phyloP scores from a whole-genome alignment of 73 alveolate species.

The Paramecium bursaria region DNA sequence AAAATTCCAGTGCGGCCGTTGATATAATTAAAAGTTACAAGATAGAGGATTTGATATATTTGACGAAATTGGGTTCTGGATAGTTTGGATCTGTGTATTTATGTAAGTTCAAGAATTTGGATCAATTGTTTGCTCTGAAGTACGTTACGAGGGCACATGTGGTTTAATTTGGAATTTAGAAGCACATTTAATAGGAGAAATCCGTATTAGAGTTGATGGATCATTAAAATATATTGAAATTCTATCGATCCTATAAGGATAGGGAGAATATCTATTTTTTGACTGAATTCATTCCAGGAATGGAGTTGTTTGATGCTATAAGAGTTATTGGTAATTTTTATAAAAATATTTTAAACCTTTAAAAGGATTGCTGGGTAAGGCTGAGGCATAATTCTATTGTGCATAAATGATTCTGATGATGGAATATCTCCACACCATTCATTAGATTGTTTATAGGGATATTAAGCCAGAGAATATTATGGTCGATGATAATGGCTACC shows the following conservation, averaged over 20 bases:
- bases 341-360: background rate
- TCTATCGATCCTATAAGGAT: constrained; percentile 73
- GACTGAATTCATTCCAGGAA: constrained; percentile 72
- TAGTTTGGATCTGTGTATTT: constrained; percentile 82
- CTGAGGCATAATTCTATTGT: constrained; percentile 64
- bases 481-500: constrained; percentile 70
- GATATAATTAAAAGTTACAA: constrained; percentile 50
- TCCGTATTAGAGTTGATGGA: constrained; percentile 68
- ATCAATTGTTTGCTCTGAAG: constrained; percentile 80
- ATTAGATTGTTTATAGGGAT: constrained; percentile 66
- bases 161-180: constrained; percentile 70
- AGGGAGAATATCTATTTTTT: constrained; percentile 72
- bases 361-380: constrained; percentile 54
- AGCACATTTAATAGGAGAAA: constrained; percentile 74
- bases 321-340: constrained; percentile 67
- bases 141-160: constrained; percentile 81
- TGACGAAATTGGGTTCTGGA: constrained; percentile 82
- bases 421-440: constrained; percentile 64
- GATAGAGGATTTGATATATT: constrained; percentile 73
- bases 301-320: constrained; percentile 75
- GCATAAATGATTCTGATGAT: constrained; percentile 43
- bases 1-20: constrained; percentile 18
- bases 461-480: constrained; percentile 69
- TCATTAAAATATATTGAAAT: constrained; percentile 74
- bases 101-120: constrained; percentile 71